Base-by-base conservation (phyloP, 78 protist genomes). In the Chrysochromulina tobinii region DNA sequence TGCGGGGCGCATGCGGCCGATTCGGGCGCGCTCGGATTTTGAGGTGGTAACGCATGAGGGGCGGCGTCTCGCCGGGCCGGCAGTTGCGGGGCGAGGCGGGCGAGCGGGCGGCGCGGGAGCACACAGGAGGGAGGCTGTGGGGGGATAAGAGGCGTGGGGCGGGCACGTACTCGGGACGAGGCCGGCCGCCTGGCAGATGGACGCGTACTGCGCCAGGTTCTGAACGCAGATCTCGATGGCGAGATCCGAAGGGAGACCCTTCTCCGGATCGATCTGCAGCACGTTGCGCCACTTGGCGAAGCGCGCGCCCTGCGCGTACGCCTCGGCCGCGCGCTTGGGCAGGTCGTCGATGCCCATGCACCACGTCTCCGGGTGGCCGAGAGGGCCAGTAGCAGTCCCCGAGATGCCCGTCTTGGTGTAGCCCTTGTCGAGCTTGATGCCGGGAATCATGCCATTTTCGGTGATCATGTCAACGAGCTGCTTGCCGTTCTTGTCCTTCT, bases 281-380 rank as follows among this genome's bases (percentile, higher is more conserved):
- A 93, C 69, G 69, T 64, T 64, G 69, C 69, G 69, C 97, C 97
- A 96, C 96, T 98, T 98, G 95, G 98, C 95, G 84, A 98, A 98
- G 92, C 98, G 95, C 8, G 98, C 99, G 55, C 99, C 99, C 75
- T 91, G 88, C 87, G 93, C 75, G 96, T 98, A 96, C 94, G 96
- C 97, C 88, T 96, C 77, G 81, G 87, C 92, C 90, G 96, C 91
- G 27, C 98, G 94, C 81, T 94, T 92, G 81, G 54, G 94, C 57
- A 97, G 95, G 84, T 93, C 96, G 88, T 94, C 97, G 51, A 98
- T 92, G 66, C 99, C 99, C 93, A 96, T 97, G 27, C 97, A 94
- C 48, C 23, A 66, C 17, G 96, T 95, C 91, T 96, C 97, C 53
- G 92, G 92, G 89, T 94, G 94, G 21, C 94, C 94, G 58, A 95